A percentile compares a stretch with the other conserved stretches of the same genome.
Evolutionary conservation across 176 grass and related monocot genomes (phyloP).

Genomic region (Oryza nivara): DNA sequence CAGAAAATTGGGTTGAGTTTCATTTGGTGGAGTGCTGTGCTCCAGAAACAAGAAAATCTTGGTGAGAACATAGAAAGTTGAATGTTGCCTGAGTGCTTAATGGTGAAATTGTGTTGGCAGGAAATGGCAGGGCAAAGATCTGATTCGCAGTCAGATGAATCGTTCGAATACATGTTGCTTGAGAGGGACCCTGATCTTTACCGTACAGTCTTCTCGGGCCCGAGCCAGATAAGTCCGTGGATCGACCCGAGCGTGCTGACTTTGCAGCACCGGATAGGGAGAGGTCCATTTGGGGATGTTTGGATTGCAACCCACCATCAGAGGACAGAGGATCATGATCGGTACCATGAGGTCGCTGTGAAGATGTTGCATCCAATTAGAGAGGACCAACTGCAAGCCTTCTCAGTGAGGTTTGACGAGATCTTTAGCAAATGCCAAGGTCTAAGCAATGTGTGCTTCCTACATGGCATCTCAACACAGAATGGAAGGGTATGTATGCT

Average conservation of each 20-base stretch:
- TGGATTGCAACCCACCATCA: conserved; percentile 96
- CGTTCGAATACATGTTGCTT: conserved; percentile 91
- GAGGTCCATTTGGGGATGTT: conserved; percentile 86
- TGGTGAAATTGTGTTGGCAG: conserved; percentile 23
- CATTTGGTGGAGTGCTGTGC: neutral
- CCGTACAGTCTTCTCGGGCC: conserved; percentile 64
- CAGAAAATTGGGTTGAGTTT: neutral
- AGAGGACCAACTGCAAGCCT: conserved; percentile 81
- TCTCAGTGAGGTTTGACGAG: conserved; percentile 78
- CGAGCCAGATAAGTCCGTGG: conserved; percentile 80
- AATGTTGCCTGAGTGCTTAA: neutral
- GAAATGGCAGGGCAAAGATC: conserved; percentile 64
- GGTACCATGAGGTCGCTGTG: conserved; percentile 84
- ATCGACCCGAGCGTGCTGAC: conserved; percentile 67
- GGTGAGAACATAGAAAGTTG: neutral
- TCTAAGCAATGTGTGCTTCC: conserved; percentile 61
- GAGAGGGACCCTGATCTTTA: conserved; percentile 77
- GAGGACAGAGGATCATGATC: conserved; percentile 60
- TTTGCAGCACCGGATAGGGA: conserved; percentile 89
- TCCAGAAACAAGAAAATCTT: neutral
- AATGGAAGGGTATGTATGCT: conserved; percentile 80
- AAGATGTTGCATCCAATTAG: conserved; percentile 93
- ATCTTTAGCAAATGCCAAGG: conserved; percentile 81
- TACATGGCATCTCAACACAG: conserved; percentile 85
- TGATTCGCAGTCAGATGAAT: conserved; percentile 50